Conservation (phyloP, 208 protist genomes). For the Naegleria gruberi region DNA sequence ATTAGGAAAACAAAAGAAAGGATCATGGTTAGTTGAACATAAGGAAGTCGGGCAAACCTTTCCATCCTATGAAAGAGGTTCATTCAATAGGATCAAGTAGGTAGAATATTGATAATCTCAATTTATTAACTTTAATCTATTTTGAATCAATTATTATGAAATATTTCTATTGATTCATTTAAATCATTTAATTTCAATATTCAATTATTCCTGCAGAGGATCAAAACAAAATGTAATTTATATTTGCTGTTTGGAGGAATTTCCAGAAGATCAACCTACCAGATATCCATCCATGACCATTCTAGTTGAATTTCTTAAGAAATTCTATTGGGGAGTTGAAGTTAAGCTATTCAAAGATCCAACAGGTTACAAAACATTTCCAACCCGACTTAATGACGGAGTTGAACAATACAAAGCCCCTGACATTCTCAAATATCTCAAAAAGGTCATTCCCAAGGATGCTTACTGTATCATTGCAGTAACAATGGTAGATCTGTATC, state of each 20-base stretch:
- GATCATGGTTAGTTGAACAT: neutral
- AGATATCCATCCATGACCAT: neutral
- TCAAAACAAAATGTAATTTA: neutral
- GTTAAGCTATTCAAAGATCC: neutral
- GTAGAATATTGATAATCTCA: neutral
- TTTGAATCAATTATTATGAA: neutral
- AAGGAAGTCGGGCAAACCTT: neutral
- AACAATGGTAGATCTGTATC: neutral
- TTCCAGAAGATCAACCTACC: neutral
- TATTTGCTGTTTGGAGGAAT: neutral
- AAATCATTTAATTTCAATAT: no score
- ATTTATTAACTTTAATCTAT: neutral
- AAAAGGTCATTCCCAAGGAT: neutral
- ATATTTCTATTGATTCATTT: no score
- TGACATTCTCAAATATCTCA: neutral
- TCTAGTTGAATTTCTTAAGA: neutral
- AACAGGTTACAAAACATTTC: neutral
- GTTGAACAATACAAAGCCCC: neutral
- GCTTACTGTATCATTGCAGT: neutral
- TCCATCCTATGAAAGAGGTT: neutral
- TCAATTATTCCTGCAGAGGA: neutral
- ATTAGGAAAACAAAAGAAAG: neutral
- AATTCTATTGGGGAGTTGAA: neutral
- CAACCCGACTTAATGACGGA: neutral
- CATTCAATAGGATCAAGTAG: neutral